Base-by-base conservation (phyloP, 176 grass and related monocot species). In the Raddia guianensis region DNA sequence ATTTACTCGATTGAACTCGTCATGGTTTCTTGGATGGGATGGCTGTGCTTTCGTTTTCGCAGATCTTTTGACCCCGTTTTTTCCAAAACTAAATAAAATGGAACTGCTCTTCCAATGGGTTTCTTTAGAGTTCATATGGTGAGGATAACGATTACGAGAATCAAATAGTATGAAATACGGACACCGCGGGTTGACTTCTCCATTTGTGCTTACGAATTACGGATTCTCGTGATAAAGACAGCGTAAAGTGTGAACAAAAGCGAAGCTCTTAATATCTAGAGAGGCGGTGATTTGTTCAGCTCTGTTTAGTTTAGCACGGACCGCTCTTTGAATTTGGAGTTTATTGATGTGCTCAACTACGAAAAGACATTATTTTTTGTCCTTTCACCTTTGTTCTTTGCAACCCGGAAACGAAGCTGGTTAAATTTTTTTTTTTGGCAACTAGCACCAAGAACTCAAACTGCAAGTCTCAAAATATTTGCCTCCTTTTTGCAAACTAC, bases 141-240 rank as follows among this genome's bases (percentile, higher is more conserved):
- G 10, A 70, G 55, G 69, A 80, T 80, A 73, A 52, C 27, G 13
- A 37, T 76, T 45, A 19, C 19, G 69, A 20, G 15, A 61, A 40
- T 40, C 37, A 40, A 40, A 40, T 40, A 40, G 62, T 33, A 33
- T 81, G 7, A 20, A 77, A 73, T 73, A 68, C 9, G 10, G 57
- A 62, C 64, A 61, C 62, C 82, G 43, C 60, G 42, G 57, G 63
- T 87, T 77, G 79, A 92, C 85, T 84, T 87, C 82, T 20, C 20
- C 9, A 16, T 72, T 76, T 52, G 45, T 65, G 43, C 52, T 77
- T 73, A 3, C 6, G 47, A 66, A 16, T 74, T 59, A 84, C 78
- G 78, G 13, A 66, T 82, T 78, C 66, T 40, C 61, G 58, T 72
- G 87, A 78, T 40, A 62, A 58, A 44, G 83, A 82, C 83, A 82